Conservation (phyloP, 441 rosid species). For the Pelargonium fulgidum region DNA sequence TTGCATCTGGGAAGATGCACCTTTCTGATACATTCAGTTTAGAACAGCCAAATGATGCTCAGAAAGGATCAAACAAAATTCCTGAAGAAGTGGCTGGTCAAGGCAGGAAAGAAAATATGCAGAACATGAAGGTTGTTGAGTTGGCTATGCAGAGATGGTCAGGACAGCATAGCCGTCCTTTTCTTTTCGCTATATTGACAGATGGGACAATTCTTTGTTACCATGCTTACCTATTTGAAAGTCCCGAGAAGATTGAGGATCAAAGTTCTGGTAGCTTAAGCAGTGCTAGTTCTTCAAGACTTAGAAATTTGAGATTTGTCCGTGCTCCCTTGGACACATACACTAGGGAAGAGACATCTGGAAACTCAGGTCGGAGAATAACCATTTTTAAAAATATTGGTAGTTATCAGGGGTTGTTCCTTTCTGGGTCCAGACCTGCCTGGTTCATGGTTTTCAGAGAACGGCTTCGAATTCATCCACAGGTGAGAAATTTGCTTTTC, state of each 20-base stretch:
- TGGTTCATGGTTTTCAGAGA: slow-evolving; percentile 98
- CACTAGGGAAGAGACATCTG: slow-evolving; percentile 69
- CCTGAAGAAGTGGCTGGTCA: slow-evolving; percentile 46
- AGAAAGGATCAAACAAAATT: slow-evolving; percentile 32
- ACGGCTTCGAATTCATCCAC: slow-evolving; percentile 89
- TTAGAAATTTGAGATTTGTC: slow-evolving; percentile 72
- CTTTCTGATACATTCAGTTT: slow-evolving; percentile 50
- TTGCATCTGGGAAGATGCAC: slow-evolving; percentile 72
- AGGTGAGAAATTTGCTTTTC: slow-evolving; percentile 43
- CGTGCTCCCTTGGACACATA: slow-evolving; percentile 71
- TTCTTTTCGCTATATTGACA: slow-evolving; percentile 77
- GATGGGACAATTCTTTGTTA: slow-evolving; percentile 95
- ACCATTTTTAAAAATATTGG: slow-evolving; percentile 79
- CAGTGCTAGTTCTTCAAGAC: slow-evolving; percentile 58
- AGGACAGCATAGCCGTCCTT: slow-evolving; percentile 78
- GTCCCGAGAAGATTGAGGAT: slow-evolving; percentile 55
- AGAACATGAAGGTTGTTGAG: slow-evolving; percentile 69
- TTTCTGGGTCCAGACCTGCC: slow-evolving; percentile 88
- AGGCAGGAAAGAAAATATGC: slow-evolving; percentile 57
- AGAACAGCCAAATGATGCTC: slow-evolving; percentile 42
- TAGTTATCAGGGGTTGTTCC: slow-evolving; percentile 85
- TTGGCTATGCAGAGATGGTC: slow-evolving; percentile 95
- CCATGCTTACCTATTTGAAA: slow-evolving; percentile 86
- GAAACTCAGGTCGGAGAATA: slow-evolving; percentile 55
- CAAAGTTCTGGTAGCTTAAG: slow-evolving; percentile 37